These are phyloP conservation scores for Corylus avellana DNA, from an alignment of 306 rosid species.

Conservation along the genomic window DNA sequence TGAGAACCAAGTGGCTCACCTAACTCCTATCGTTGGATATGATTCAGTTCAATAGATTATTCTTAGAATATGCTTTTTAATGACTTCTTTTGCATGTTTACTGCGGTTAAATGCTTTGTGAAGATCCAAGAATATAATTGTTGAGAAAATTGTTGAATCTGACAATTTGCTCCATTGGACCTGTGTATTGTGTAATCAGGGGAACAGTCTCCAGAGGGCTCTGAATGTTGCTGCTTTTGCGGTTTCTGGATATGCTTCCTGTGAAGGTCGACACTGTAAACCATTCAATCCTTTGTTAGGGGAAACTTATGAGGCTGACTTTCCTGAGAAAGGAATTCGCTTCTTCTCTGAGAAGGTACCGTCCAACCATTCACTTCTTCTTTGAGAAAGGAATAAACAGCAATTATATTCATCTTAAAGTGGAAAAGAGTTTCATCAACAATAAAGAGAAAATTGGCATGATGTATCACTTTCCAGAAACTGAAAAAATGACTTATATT, in stretches of 20 bases:
- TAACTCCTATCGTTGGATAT: background rate
- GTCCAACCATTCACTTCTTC: constrained; percentile 53
- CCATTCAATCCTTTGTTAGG: constrained; percentile 98
- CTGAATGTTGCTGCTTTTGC: constrained; percentile 97
- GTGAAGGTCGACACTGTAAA: constrained; percentile 95
- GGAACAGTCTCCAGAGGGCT: constrained; percentile 75
- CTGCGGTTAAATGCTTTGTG: background rate
- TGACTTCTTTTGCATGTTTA: background rate
- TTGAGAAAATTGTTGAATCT: constrained; percentile 4
- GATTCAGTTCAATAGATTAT: background rate
- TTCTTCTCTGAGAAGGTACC: constrained; percentile 97
- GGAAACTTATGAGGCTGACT: constrained; percentile 97
- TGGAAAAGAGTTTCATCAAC: background rate
- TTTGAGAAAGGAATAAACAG: constrained; percentile 74
- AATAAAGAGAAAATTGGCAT: background rate
- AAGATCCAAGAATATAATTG: background rate
- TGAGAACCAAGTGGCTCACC: background rate
- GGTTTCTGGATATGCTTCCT: constrained; percentile 94
- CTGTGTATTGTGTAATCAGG: constrained; percentile 52
- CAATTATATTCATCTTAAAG: background rate
- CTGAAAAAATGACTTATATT: background rate
- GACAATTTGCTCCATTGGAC: constrained; percentile 20
- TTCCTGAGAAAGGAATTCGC: constrained; percentile 86
- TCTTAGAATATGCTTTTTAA: background rate
- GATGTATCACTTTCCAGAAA: background rate